Conservation (phyloP, 257 asterid species). For the Nicotiana attenuata region DNA sequence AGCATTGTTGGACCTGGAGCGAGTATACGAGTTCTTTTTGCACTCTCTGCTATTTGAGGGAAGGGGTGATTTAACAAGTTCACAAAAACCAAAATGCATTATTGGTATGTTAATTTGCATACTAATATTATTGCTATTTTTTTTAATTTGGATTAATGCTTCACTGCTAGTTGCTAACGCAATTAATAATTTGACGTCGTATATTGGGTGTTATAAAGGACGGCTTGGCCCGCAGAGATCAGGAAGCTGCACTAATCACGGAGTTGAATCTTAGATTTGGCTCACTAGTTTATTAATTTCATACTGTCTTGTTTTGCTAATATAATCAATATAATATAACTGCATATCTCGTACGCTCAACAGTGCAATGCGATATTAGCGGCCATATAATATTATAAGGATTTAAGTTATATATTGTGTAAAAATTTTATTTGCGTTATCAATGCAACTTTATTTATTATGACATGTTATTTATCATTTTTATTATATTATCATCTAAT, state of each 20-base stretch:
- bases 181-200: background rate
- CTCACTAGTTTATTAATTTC: background rate
- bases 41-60: background rate
- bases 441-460: background rate
- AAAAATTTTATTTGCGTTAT: background rate
- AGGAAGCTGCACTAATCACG: conserved; percentile 22
- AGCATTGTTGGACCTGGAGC: background rate
- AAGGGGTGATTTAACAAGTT: too few species aligned
- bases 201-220: background rate
- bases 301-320: background rate
- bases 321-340: background rate
- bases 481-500: too few species aligned
- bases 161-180: background rate
- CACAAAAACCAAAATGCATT: too few species aligned
- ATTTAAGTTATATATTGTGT: background rate
- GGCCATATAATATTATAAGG: background rate
- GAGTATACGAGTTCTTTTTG: background rate
- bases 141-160: background rate
- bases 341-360: background rate
- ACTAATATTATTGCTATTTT: background rate
- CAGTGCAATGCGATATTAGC: background rate
- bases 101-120: background rate
- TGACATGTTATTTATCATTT: background rate
- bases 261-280: conserved; percentile 14
- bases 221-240: background rate